Evolutionary conservation across 331 rosid genomes (phyloP), one percentile per base, ranked within the genome.

Genomic region (Rhamnella rubrinervis): DNA sequence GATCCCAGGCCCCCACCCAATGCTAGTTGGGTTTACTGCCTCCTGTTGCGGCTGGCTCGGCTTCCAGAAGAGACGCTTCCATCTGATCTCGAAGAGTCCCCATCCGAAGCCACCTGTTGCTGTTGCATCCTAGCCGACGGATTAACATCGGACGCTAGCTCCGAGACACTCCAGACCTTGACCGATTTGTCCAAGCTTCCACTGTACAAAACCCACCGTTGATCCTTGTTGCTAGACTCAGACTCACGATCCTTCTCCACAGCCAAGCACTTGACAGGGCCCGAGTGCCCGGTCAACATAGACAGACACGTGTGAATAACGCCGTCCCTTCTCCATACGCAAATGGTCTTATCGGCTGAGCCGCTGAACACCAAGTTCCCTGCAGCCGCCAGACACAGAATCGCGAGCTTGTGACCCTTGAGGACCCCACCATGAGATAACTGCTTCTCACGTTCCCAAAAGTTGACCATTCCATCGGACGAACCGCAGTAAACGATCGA

Each of bases 171-270:
- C 98, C 98, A 93, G 0, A 93, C 97, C 78, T 91, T 93, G 6
- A 91, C 98, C 0, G 97, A 91, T 67, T 90, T 91, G 61, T 93
- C 98, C 41, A 93, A 86, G 69, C 98, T 93, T 12, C 98, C 98
- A 69, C 97, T 90, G 40, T 93, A 93, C 70, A 89, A 70, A 6
- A 81, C 51, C 96, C 92, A 93, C 61, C 91, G 80, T 12, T 26
- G 72, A 4, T 82, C 86, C 0, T 67, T 70, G 5, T 15, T 49
- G 1, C 49, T 51, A 17, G 76, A 2, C 0, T 75, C 79, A 3
- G 80, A 1, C 1, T 81, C 85, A 10, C 60, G 71, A 16, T 87
- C 95, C 47, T 72, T 66, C 74, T 85, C 92, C 37, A 85, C 92
- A 1, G 97, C 92, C 49, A 93, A 68, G 68, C 98, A 93, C 68